phyloP scores from a whole-genome alignment of 139 green algal genomes.

The Zygnema circumcarinatum region DNA sequence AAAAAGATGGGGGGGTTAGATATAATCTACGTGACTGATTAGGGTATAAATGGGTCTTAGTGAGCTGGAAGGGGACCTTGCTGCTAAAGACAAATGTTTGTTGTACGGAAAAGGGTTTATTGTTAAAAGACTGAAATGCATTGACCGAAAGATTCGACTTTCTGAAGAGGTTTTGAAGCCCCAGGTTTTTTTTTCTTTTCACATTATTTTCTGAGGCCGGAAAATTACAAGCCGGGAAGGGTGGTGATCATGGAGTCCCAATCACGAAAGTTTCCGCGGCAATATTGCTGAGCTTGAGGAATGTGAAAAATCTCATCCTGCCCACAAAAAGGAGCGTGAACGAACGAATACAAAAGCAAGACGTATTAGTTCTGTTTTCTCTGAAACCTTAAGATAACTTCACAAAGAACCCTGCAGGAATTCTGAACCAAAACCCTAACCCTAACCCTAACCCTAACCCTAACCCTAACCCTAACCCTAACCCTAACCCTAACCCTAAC shows the following conservation, averaged over 20 bases:
- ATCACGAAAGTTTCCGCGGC: constrained; percentile 67
- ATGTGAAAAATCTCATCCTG: constrained; percentile 96
- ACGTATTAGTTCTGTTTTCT: no score
- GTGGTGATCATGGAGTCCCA: constrained; percentile 97
- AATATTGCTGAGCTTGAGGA: constrained; percentile 85
- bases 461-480: background rate
- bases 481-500: background rate
- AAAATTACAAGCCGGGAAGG: constrained; percentile 82
- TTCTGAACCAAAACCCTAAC: no score
- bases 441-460: background rate
- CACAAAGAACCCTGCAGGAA: no score
- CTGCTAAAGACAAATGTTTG: background rate
- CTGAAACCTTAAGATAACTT: no score
- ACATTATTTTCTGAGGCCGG: background rate
- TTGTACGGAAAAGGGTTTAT: background rate
- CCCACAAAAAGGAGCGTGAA: background rate
- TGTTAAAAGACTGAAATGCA: background rate
- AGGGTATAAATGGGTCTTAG: background rate
- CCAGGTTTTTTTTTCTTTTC: no score
- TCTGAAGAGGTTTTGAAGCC: no score
- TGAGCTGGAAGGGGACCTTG: background rate
- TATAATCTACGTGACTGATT: background rate
- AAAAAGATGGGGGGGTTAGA: background rate
- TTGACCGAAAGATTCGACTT: background rate
- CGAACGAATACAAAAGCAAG: no score